Conservation (phyloP, 768 basidiomycete genomes). For the Lactifluus piperatus region DNA sequence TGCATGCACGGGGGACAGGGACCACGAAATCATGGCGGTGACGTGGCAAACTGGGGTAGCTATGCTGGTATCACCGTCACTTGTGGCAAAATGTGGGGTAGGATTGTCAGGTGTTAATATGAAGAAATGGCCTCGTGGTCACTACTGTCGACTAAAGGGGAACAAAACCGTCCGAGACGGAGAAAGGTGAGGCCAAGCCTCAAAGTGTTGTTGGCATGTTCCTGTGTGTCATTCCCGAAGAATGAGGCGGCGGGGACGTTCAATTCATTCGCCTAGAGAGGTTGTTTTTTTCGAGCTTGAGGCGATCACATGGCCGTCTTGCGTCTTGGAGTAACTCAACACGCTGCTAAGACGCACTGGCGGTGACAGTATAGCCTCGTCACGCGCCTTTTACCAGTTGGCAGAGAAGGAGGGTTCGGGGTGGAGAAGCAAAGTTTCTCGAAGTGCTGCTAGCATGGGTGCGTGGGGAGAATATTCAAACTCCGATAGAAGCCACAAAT, state of each 20-base stretch:
- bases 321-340: no score
- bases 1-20: not conserved
- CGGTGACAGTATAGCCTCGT: not conserved
- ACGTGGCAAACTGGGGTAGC: constrained; percentile 6
- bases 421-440: not conserved
- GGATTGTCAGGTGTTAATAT: not conserved
- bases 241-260: no score
- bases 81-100: not conserved
- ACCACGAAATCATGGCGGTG: not conserved
- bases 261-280: not conserved
- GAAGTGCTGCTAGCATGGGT: no score
- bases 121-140: not conserved
- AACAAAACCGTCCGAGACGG: not conserved
- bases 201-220: not conserved
- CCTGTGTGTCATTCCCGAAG: no score
- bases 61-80: not conserved
- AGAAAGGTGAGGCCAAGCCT: not conserved
- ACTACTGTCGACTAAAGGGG: not conserved
- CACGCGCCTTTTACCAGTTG: not conserved
- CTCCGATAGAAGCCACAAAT: constrained; percentile 9
- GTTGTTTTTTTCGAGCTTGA: not conserved
- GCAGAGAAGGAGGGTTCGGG: not conserved
- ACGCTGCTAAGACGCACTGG: no score
- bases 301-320: not conserved
- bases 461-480: not conserved